These are phyloP conservation scores for Nitzschia inconspicua DNA, from an alignment of 108 stramenopile species.

Conservation along the genomic window DNA sequence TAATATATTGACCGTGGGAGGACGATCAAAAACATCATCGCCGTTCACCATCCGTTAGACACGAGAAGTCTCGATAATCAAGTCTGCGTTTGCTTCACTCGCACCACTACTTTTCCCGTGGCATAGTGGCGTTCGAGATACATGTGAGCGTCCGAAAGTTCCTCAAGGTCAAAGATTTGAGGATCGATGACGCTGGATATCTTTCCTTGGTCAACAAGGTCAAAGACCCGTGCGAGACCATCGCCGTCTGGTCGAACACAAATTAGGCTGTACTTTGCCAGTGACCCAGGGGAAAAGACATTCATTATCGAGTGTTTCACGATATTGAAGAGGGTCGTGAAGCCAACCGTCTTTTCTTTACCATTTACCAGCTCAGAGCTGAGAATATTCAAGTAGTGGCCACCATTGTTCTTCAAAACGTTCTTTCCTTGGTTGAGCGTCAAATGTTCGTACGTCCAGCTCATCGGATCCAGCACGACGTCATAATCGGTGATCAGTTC, in stretches of 20 bases:
- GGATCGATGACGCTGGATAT: slow-evolving; percentile 28
- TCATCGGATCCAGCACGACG: slow-evolving; percentile 36
- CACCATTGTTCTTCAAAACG: slow-evolving; percentile 17
- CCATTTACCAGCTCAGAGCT: slow-evolving; percentile 23
- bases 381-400: slow-evolving; percentile 31
- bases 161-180: slow-evolving; percentile 12
- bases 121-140: slow-evolving; percentile 28
- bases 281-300: neutral
- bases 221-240: slow-evolving; percentile 16
- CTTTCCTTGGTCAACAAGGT: slow-evolving; percentile 15
- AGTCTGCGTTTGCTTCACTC: no score
- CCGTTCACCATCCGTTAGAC: no score
- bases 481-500: no score
- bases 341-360: slow-evolving; percentile 19
- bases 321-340: slow-evolving; percentile 1
- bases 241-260: slow-evolving; percentile 22
- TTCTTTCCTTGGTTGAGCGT: slow-evolving; percentile 1
- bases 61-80: no score
- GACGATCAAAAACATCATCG: no score
- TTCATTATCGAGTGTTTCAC: slow-evolving; percentile 9
- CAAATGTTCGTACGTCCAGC: slow-evolving; percentile 25
- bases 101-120: slow-evolving; percentile 36
- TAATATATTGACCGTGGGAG: no score
- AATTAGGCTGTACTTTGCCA: slow-evolving; percentile 18
- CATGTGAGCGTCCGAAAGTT: slow-evolving; percentile 8